Base-by-base conservation (phyloP, 768 basidiomycete genomes). In the Tylopilus intermedius region DNA sequence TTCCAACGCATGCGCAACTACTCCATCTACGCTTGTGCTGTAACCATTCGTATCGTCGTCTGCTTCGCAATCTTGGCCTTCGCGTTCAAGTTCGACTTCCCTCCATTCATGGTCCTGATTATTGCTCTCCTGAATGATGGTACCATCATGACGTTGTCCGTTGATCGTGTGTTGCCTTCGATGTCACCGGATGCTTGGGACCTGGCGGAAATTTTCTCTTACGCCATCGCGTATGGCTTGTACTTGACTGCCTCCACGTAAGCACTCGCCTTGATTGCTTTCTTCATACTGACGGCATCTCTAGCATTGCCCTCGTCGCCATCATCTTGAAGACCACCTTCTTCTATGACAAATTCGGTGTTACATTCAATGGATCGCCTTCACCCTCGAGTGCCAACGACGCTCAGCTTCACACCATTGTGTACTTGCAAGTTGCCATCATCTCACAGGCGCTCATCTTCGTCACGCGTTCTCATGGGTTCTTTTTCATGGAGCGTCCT, bases 1-100 rank as follows among this genome's bases (percentile, higher is more conserved):
- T 98, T 98, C 90, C 95, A 98, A 69, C 90, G 95, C 75, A 97
- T 98, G 95, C 78, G 95, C 64, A 98, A 98, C 81, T 97, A 98
- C 75, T 90, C 95, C 47, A 96, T 98, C 76, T 94, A 93, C 70
- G 90, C 90, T 30, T 94, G 91, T 67, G 92, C 90, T 40, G 92
- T 95, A 62, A 97, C 94, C 56, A 96, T 96, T 73, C 94, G 94
- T 87, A 95, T 97, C 71, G 94, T 97, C 60, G 90, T 96, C 61
- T 95, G 90, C 74, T 97, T 98, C 74, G 84, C 93, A 56, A 85
- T 96, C 75, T 79, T 98, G 68, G 90, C 91, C 41, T 97, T 97
- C 71, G 86, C 86, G 33, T 98, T 94, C 85, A 83, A 86, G 78
- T 94, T 95, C 74, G 89, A 96, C 72, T 98, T 98, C 92, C 95